These are phyloP conservation scores for Isoetes taiwanensis DNA, from an alignment of 75 land plant genomes.

Conservation along the genomic window DNA sequence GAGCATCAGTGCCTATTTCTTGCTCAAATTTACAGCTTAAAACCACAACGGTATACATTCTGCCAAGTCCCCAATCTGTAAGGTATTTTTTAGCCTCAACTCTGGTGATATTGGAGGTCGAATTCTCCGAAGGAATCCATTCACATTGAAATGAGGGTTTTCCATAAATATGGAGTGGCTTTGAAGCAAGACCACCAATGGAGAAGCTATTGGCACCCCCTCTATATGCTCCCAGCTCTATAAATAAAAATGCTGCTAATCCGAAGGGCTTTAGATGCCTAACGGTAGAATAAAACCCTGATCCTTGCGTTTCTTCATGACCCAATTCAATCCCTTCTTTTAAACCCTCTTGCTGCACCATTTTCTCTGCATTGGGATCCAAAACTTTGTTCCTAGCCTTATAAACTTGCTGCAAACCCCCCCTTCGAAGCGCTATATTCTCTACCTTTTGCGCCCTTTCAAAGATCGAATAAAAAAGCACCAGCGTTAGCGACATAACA, in stretches of 20 bases:
- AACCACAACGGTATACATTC: constrained; percentile 76
- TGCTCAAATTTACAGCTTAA: constrained; percentile 59
- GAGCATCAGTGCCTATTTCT: constrained; percentile 35
- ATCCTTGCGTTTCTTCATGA: no score
- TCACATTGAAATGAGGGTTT: constrained; percentile 50
- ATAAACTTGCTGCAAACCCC: no score
- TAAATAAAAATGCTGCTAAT: constrained; percentile 52
- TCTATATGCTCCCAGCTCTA: constrained; percentile 67
- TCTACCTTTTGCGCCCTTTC: no score
- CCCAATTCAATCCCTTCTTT: no score
- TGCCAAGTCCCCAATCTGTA: constrained; percentile 70
- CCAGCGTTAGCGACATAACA: no score
- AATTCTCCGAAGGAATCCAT: constrained; percentile 31
- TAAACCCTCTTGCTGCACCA: no score
- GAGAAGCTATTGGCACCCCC: constrained; percentile 57
- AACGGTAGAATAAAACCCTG: no score
- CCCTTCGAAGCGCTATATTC: no score
- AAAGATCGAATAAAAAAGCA: no score
- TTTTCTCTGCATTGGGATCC: no score
- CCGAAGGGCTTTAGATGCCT: constrained; percentile 45
- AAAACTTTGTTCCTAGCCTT: no score
- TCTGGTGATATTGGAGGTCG: not conserved
- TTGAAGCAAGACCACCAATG: constrained; percentile 62
- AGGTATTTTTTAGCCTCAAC: constrained; percentile 36
- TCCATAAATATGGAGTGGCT: constrained; percentile 59